Evolutionary conservation across 1,284 basidiomycete species (phyloP).

Genomic region (Austroboletus niveus): DNA sequence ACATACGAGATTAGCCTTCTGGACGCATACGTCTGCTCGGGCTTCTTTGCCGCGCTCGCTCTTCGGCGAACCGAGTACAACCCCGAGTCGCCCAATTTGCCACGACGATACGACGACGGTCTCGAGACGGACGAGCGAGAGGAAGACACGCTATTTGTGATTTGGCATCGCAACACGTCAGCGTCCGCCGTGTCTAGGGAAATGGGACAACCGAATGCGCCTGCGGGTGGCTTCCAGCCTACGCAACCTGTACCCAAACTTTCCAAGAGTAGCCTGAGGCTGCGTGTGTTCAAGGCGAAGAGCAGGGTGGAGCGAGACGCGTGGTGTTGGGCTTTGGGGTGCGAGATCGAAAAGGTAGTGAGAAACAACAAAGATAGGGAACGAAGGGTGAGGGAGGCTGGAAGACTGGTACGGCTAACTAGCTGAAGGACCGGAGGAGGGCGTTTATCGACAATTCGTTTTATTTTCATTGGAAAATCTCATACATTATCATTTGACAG

Average conservation of each 20-base stretch:
- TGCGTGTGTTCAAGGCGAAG: constrained; percentile 69
- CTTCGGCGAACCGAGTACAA: constrained; percentile 61
- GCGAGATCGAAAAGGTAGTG: constrained; percentile 77
- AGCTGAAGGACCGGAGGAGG: constrained; percentile 2
- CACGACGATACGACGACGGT: constrained; percentile 77
- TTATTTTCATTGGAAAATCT: background rate
- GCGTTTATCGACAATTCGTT: background rate
- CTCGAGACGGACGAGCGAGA: constrained; percentile 75
- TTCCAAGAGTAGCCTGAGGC: constrained; percentile 55
- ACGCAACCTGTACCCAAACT: constrained; percentile 48
- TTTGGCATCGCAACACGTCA: constrained; percentile 56
- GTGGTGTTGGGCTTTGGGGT: constrained; percentile 85
- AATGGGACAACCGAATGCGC: constrained; percentile 19
- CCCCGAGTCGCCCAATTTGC: constrained; percentile 47
- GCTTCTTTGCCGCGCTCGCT: constrained; percentile 68
- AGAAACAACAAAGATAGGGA: constrained; percentile 59
- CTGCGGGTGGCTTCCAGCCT: constrained; percentile 21
- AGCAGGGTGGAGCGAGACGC: constrained; percentile 80
- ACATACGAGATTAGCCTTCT: constrained; percentile 57
- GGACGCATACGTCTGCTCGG: constrained; percentile 77
- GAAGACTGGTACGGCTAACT: constrained; percentile 41
- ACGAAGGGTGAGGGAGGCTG: constrained; percentile 53
- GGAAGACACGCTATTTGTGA: constrained; percentile 72
- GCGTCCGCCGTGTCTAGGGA: background rate
- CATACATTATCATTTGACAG: too few species aligned